Conservation (phyloP, 345 rosid species). For the Nasturtium officinale region DNA sequence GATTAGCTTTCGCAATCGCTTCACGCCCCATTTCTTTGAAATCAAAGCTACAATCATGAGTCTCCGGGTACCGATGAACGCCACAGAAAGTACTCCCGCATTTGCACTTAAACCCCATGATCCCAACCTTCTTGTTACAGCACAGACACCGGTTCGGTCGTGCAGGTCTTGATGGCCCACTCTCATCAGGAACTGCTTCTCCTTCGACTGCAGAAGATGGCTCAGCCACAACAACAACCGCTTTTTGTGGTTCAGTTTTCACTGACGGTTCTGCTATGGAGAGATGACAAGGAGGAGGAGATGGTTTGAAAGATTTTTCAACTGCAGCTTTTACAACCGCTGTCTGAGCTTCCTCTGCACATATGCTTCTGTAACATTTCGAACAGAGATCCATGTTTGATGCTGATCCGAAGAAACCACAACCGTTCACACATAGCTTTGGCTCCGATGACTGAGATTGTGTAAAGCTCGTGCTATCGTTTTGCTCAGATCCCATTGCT, state of each 20-base stretch:
- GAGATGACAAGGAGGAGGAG: slow-evolving; percentile 13
- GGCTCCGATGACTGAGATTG: slow-evolving; percentile 38
- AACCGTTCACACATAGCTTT: slow-evolving; percentile 44
- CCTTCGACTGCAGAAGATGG: background rate
- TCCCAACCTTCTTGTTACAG: slow-evolving; percentile 48
- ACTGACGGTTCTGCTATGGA: background rate
- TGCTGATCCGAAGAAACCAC: slow-evolving; percentile 49
- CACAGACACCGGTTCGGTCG: slow-evolving; percentile 38
- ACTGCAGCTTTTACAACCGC: slow-evolving; percentile 42
- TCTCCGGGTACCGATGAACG: slow-evolving; percentile 44
- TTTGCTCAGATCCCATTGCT: slow-evolving; percentile 43
- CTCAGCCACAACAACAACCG: background rate
- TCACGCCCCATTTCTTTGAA: slow-evolving; percentile 42
- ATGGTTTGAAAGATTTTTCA: slow-evolving; percentile 31
- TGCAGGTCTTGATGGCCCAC: slow-evolving; percentile 10
- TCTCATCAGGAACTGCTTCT: slow-evolving; percentile 9
- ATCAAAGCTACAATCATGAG: slow-evolving; percentile 44
- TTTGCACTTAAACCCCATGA: slow-evolving; percentile 44
- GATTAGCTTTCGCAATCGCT: slow-evolving; percentile 43
- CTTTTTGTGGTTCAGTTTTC: background rate
- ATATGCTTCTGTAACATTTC: slow-evolving; percentile 39
- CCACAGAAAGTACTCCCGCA: slow-evolving; percentile 46
- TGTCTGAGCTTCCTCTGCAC: slow-evolving; percentile 41
- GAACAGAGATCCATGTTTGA: slow-evolving; percentile 48
- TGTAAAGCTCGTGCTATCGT: slow-evolving; percentile 42